These are phyloP conservation scores for Apiotrichum brassicae DNA, from an alignment of 1,284 basidiomycete species.

Conservation along the genomic window DNA sequence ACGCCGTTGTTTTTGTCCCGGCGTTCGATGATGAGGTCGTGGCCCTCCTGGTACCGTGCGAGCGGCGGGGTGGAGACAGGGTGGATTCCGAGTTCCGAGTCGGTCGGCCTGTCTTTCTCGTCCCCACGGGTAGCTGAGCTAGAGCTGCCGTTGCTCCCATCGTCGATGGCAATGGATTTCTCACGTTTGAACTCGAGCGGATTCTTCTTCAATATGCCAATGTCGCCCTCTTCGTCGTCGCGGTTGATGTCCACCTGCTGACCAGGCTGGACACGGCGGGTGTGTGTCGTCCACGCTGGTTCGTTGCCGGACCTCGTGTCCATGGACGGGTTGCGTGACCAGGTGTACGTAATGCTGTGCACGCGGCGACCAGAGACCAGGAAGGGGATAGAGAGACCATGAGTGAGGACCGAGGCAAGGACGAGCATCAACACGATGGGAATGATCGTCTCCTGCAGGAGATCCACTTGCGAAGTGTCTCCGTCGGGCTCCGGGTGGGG, in stretches of 20 bases:
- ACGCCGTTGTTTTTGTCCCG: constrained; percentile 52
- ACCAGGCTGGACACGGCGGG: constrained; percentile 58
- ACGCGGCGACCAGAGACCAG: constrained; percentile 85
- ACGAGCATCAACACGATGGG: constrained; percentile 91
- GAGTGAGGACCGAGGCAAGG: constrained; percentile 72
- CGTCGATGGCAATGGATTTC: constrained; percentile 17
- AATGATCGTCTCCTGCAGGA: constrained; percentile 68
- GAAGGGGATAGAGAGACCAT: constrained; percentile 87
- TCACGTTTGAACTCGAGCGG: constrained; percentile 2
- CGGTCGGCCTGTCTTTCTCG: constrained; percentile 29
- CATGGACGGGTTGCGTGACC: constrained; percentile 63
- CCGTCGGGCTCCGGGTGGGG: constrained; percentile 52
- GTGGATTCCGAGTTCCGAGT: constrained; percentile 16
- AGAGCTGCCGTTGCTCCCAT: constrained; percentile 5
- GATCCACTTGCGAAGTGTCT: constrained; percentile 55
- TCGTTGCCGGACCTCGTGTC: constrained; percentile 47
- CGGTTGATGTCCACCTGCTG: constrained; percentile 78
- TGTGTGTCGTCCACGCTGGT: constrained; percentile 71
- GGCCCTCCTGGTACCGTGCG: constrained; percentile 64
- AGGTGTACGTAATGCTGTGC: constrained; percentile 79
- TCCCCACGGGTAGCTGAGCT: constrained; percentile 30
- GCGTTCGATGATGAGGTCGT: constrained; percentile 61
- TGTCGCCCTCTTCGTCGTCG: constrained; percentile 51
- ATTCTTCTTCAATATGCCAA: constrained; percentile 20
- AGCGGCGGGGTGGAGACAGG: constrained; percentile 33